Evolutionary conservation across 192 early-diverging fungal genomes (phyloP).

Genomic region (Backusella tarrabulga): DNA sequence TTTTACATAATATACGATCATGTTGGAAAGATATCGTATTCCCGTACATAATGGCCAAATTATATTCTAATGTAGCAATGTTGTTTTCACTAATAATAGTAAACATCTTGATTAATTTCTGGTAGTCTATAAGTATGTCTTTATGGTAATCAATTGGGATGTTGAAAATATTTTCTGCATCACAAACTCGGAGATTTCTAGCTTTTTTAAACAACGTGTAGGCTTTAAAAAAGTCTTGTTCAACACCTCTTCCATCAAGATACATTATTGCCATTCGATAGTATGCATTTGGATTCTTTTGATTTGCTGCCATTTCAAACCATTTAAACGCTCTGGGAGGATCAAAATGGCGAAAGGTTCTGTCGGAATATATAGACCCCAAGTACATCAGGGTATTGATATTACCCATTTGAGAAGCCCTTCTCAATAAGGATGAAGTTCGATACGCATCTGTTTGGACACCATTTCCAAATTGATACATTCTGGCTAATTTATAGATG

Average conservation of each 20-base stretch:
- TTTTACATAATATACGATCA: no score
- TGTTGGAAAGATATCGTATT: no score
- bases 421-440: no score
- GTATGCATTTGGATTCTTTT: neutral
- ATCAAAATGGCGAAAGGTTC: neutral
- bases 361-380: neutral
- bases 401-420: neutral
- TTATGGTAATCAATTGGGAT: neutral
- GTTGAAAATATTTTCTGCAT: neutral
- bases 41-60: neutral
- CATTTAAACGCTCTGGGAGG: constrained; percentile 11
- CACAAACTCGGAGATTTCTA: neutral
- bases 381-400: neutral
- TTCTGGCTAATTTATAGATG: neutral
- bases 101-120: neutral
- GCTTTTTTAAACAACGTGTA: neutral
- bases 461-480: neutral
- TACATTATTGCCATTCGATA: neutral
- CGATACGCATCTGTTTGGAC: neutral
- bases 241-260: constrained; percentile 18
- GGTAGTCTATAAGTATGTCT: neutral
- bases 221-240: constrained; percentile 2
- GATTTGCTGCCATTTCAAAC: constrained; percentile 11
- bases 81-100: neutral
- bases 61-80: neutral